Percentiles rank a stretch among this genome's conserved stretches.
These are phyloP conservation scores for Xerocomellus amylosporus DNA, from an alignment of 768 basidiomycete species.

Conservation along the genomic window DNA sequence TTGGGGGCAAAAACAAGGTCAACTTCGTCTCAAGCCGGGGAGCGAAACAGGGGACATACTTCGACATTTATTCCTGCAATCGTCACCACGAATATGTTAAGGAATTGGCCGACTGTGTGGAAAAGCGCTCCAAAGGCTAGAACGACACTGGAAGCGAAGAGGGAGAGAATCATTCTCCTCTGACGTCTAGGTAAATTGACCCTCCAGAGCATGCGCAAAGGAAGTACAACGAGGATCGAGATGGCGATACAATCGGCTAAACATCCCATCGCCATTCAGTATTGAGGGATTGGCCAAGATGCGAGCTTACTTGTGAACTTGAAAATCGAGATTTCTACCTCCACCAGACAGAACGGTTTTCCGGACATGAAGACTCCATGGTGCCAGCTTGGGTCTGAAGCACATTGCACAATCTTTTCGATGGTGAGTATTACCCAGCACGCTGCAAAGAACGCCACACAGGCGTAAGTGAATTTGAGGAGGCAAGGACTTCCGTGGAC, in stretches of 20 bases:
- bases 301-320: constrained; percentile 15
- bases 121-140: constrained; percentile 17
- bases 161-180: constrained; percentile 24
- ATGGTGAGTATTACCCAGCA: constrained; percentile 7
- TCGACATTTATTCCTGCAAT: constrained; percentile 17
- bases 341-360: constrained; percentile 12
- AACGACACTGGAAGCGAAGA: constrained; percentile 19
- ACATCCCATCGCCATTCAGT: neutral
- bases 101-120: constrained; percentile 11
- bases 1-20: neutral
- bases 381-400: constrained; percentile 9
- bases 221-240: constrained; percentile 17
- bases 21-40: neutral
- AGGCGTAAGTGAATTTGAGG: constrained; percentile 9
- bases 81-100: constrained; percentile 1
- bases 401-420: constrained; percentile 10
- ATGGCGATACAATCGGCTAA: constrained; percentile 18
- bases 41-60: constrained; percentile 4
- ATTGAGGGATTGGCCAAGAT: neutral
- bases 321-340: constrained; percentile 3
- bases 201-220: constrained; percentile 21
- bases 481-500: neutral
- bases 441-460: constrained; percentile 4
- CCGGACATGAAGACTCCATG: neutral
- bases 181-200: constrained; percentile 20